Evolutionary conservation across 805 yeast genomes (phyloP).

Genomic region (Yarrowia sp.): DNA sequence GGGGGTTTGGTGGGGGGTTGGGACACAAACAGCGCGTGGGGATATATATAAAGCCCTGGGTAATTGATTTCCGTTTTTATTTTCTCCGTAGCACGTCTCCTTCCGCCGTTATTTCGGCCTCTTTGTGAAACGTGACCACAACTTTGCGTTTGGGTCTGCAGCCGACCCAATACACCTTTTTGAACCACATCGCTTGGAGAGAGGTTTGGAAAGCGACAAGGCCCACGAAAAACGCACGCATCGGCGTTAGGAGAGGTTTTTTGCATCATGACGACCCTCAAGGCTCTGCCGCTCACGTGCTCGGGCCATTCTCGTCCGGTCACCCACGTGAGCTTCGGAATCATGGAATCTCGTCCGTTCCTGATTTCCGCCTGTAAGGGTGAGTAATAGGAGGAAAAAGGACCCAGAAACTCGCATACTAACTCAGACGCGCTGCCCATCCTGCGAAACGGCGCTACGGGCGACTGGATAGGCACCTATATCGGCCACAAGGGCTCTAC

Average conservation of each 20-base stretch:
- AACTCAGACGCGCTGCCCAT: slow-evolving; percentile 49
- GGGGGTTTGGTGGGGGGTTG: neutral
- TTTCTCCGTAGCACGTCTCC: neutral
- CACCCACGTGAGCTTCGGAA: slow-evolving; percentile 47
- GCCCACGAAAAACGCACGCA: neutral
- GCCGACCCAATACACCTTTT: slow-evolving; percentile 25
- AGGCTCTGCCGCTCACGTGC: slow-evolving; percentile 49
- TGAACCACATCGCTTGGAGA: slow-evolving; percentile 10
- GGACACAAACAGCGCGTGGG: neutral
- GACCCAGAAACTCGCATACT: neutral
- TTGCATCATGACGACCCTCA: slow-evolving; percentile 41
- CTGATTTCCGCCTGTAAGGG: slow-evolving; percentile 50
- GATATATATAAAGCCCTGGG: neutral
- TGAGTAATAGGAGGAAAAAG: slow-evolving; percentile 31
- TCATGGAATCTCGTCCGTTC: slow-evolving; percentile 41
- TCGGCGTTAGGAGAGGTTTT: neutral
- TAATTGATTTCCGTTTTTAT: too few relatives aligned
- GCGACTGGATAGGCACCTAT: slow-evolving; percentile 52
- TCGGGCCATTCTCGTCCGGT: slow-evolving; percentile 52
- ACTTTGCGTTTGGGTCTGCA: slow-evolving; percentile 27
- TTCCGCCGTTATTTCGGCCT: neutral
- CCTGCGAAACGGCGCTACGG: slow-evolving; percentile 49
- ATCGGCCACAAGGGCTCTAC: slow-evolving; percentile 51
- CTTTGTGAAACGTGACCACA: neutral
- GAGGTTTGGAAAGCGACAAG: too few relatives aligned